Evolutionary conservation across 257 asterid species (phyloP), one percentile per base, ranked within the genome.

Genomic region (Lithospermum erythrorhizon): DNA sequence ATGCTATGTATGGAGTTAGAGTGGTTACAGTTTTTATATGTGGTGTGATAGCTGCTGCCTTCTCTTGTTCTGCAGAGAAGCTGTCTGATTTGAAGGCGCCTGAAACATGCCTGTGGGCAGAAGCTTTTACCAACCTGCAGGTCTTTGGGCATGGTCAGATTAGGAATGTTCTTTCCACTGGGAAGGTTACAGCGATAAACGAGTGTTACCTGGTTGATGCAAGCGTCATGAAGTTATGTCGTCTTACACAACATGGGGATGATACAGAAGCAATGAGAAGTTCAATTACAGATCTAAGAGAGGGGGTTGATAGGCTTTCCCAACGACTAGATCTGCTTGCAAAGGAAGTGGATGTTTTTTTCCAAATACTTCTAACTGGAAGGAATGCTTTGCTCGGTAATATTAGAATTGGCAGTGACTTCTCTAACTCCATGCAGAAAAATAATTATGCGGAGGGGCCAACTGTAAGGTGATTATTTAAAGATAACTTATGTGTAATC

Each of bases 1-100:
- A 61, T 55, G 96, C 90, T 18, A 82, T 90, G 94, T 83, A 78
- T 63, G 97, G 97, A n/a, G 90, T 87, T 14, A 81, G 76, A 75
- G 81, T 76, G 52, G 82, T 75, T 3, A 87, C 94, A 30, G 81
- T 90, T 47, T 75, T 84, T 53, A 56, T 87, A 9, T 90, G 96
- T 59, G 80, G 85, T 60, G 72, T 85, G 55, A 77, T 90, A 69
- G 86, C 84, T 57, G 85, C 86, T 37, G 77, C 85, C 14, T 83
- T 90, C 69, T 84, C 86, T 0, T 94, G 95, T 60, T 84, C 94
- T 19, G 72, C 85, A 17, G 71, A 74, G 55, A 90, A 83, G 72
- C 60, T 90, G 73, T 55, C 72, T 62, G 88, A 90, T 73, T 58
- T 81, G 9, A 73, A 71, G 25, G 81, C 76, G 58, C 66, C 66